Percentiles rank a stretch among this genome's conserved stretches.
phyloP scores from a whole-genome alignment of 768 basidiomycete species.

The Tylopilus balloui region DNA sequence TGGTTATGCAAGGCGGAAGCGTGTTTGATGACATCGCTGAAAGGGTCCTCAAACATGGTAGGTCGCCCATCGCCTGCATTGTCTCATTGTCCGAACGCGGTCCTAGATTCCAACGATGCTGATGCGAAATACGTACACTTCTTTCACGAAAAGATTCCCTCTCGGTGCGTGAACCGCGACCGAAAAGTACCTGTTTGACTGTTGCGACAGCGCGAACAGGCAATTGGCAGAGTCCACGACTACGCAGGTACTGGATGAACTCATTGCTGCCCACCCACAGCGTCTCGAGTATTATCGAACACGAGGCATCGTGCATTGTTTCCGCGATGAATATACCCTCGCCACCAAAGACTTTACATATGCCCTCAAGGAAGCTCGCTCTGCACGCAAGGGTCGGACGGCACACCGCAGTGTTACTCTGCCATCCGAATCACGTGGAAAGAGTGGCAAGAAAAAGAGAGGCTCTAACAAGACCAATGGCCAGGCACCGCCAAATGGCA shows the following conservation, averaged over 20 bases:
- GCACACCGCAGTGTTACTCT: conserved; percentile 46
- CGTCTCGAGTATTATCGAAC: conserved; percentile 83
- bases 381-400: conserved; percentile 59
- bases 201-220: conserved; percentile 38
- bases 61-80: conserved; percentile 16
- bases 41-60: conserved; percentile 69
- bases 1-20: conserved; percentile 93
- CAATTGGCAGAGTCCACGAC: conserved; percentile 84
- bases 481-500: conserved; percentile 66
- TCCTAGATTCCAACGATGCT: conserved; percentile 63
- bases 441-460: conserved; percentile 53
- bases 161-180: conserved; percentile 52
- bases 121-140: conserved; percentile 90
- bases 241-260: conserved; percentile 71
- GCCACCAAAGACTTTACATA: conserved; percentile 80
- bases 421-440: conserved; percentile 36
- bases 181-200: conserved; percentile 10
- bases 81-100: not conserved
- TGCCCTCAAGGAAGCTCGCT: conserved; percentile 73
- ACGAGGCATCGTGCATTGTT: conserved; percentile 86
- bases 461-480: conserved; percentile 48
- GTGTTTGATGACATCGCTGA: conserved; percentile 93
- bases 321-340: conserved; percentile 73
- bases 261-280: conserved; percentile 70
- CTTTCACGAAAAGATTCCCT: conserved; percentile 94